phyloP scores from a whole-genome alignment of 1,284 basidiomycete species.

The Cerioporus squamosus region DNA sequence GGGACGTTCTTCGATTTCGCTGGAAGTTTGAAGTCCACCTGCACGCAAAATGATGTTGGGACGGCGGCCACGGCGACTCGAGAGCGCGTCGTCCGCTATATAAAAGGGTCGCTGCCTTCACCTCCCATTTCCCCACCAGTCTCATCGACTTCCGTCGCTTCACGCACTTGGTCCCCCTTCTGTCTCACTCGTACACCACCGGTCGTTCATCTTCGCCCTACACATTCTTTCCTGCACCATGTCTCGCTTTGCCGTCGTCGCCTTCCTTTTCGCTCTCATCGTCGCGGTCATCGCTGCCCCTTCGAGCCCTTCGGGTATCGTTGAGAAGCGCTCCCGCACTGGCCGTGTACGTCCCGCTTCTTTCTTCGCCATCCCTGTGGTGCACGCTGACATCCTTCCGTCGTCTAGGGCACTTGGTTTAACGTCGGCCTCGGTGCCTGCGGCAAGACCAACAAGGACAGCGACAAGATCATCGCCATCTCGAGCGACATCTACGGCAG shows the following conservation, averaged over 20 bases:
- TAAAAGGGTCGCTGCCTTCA: too few species aligned
- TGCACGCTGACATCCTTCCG: constrained; percentile 1
- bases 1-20: too few species aligned
- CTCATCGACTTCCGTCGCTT: too few species aligned
- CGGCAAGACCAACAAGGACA: constrained; percentile 36
- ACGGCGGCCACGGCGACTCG: too few species aligned
- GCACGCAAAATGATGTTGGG: too few species aligned
- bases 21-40: too few species aligned
- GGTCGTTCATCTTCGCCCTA: neutral
- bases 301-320: neutral
- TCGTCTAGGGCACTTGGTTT: constrained; percentile 45
- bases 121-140: too few species aligned
- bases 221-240: constrained; percentile 1
- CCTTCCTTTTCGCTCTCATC: constrained; percentile 16
- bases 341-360: constrained; percentile 13
- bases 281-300: constrained; percentile 15
- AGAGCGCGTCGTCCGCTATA: too few species aligned
- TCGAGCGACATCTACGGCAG: constrained; percentile 19
- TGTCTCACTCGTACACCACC: too few species aligned
- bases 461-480: constrained; percentile 41
- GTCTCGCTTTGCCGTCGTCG: constrained; percentile 12
- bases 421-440: constrained; percentile 41
- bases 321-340: constrained; percentile 17
- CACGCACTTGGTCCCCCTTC: too few species aligned
- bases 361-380: neutral